Evolutionary conservation across 768 basidiomycete species (phyloP), one percentile per base, ranked within the genome.

Genomic region (Podaxis sp.): DNA sequence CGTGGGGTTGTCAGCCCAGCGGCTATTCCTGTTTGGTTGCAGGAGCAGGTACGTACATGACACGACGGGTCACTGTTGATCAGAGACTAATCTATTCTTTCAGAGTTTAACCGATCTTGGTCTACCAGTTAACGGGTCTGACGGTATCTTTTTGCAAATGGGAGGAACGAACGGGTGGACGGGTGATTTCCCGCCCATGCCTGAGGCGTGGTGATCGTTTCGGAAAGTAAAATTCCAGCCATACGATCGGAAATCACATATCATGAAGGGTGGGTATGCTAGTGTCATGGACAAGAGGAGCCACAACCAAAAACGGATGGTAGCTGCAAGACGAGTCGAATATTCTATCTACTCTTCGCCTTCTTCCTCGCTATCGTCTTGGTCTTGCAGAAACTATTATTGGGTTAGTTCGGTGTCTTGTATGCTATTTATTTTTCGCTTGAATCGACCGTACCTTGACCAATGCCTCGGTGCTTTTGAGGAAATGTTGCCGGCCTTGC

Each of bases 401-500:
- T 33, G 26, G 46, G 65, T 61, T n/a, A 52, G 52, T 52, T 48
- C 33, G 33, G 33, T 66, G 44, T 59, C 22, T 64, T 24, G 19
- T 26, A 48, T 17, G n/a, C 62, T 49, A 57, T 19, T 58, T 52
- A 52, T 40, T 52, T 51, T 3, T 53, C 38, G 15, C 17, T 55
- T n/a, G 44, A 57, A 19, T 51, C 9, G 42, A 56, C 71, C 76
- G 55, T 70, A 87, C 95, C 84, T 97, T 96, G 72, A 99, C 95
- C 42, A 99, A 82, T 17, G 92, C 72, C 71, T 92, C 92, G 0
- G 93, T 90, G 63, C 82, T 86, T 78, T 93, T 96, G 68, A 98
- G 78, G 82, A 99, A 98, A 74, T 95, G 92, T 75, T 97, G 95
- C 71, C 90, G 88, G 54, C 96, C 96, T 75, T 98, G 93, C 0